A percentile compares a stretch with the other conserved stretches of the same genome.
These are phyloP conservation scores for Daedaleopsis sinensis DNA, from an alignment of 768 basidiomycete genomes.

Conservation along the genomic window DNA sequence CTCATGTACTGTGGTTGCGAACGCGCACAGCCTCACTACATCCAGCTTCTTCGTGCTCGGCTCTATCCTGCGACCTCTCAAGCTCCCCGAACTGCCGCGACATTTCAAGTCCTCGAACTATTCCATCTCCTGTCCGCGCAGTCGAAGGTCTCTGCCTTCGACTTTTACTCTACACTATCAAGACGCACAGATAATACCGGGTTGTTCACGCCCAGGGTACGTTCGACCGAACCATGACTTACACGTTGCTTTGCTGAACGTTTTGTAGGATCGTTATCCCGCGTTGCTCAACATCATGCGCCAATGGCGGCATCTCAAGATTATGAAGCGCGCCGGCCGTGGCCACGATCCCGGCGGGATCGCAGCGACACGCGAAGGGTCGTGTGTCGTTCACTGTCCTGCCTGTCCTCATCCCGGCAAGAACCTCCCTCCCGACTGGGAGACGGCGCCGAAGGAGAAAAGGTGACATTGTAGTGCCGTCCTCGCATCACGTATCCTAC, in stretches of 20 bases:
- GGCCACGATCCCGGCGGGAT: conserved; percentile 25
- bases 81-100: conserved; percentile 34
- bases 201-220: background rate
- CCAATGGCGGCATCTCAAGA: conserved; percentile 24
- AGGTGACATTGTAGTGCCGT: background rate
- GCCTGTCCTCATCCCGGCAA: conserved; percentile 27
- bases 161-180: conserved; percentile 34
- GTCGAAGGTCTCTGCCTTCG: conserved; percentile 35
- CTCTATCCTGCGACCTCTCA: conserved; percentile 35
- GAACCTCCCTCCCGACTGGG: conserved; percentile 8
- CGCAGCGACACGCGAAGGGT: conserved; percentile 9
- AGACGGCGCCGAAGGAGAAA: conserved; percentile 10
- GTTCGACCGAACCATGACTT: background rate
- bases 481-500: background rate
- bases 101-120: conserved; percentile 31
- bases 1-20: conserved; percentile 31
- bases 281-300: conserved; percentile 20
- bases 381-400: conserved; percentile 24
- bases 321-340: conserved; percentile 24
- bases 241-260: background rate
- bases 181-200: conserved; percentile 36
- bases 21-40: background rate
- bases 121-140: conserved; percentile 38
- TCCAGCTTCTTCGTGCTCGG: conserved; percentile 34
- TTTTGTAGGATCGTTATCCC: conserved; percentile 21